These are phyloP conservation scores for Hypericum perforatum DNA, from an alignment of 345 rosid species.

Conservation along the genomic window DNA sequence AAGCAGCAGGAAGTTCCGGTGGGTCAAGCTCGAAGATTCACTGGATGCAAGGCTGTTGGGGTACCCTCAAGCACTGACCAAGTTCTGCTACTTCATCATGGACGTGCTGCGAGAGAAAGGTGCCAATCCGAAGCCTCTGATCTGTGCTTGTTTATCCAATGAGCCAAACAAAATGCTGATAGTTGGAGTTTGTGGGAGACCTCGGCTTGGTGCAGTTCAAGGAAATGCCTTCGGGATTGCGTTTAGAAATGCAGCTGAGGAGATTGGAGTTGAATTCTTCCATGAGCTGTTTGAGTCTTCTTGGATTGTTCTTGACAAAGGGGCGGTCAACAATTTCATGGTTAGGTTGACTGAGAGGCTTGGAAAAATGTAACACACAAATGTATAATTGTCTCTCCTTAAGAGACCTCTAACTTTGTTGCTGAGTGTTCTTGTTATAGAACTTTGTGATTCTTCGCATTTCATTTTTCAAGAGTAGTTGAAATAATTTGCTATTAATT, in stretches of 20 bases:
- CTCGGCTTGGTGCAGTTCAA: slow-evolving; percentile 79
- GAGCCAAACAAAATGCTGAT: slow-evolving; percentile 65
- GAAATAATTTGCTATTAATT: too few species aligned
- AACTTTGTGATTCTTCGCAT: too few species aligned
- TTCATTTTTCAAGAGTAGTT: too few species aligned
- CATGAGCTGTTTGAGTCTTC: slow-evolving; percentile 97
- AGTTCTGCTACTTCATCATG: slow-evolving; percentile 91
- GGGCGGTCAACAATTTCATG: slow-evolving; percentile 79
- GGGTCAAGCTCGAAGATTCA: slow-evolving; percentile 89
- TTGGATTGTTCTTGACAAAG: slow-evolving; percentile 77
- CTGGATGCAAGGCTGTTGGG: slow-evolving; percentile 67
- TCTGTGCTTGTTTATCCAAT: slow-evolving; percentile 71
- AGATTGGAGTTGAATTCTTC: slow-evolving; percentile 72
- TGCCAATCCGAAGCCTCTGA: slow-evolving; percentile 80
- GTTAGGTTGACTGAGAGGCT: slow-evolving; percentile 76
- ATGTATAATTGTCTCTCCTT: too few species aligned
- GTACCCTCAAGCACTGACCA: slow-evolving; percentile 87
- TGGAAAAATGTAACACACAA: too few species aligned
- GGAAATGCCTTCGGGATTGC: slow-evolving; percentile 90
- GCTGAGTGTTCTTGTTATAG: too few species aligned
- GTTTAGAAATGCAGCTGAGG: slow-evolving; percentile 76
- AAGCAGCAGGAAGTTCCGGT: slow-evolving; percentile 90
- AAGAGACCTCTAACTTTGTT: too few species aligned
- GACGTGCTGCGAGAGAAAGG: slow-evolving; percentile 96
- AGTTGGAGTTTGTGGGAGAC: slow-evolving; percentile 90